A percentile compares a stretch with the other conserved stretches of the same genome.
Conservation (phyloP, 768 basidiomycete genomes). For the Calocybe cyanea region DNA sequence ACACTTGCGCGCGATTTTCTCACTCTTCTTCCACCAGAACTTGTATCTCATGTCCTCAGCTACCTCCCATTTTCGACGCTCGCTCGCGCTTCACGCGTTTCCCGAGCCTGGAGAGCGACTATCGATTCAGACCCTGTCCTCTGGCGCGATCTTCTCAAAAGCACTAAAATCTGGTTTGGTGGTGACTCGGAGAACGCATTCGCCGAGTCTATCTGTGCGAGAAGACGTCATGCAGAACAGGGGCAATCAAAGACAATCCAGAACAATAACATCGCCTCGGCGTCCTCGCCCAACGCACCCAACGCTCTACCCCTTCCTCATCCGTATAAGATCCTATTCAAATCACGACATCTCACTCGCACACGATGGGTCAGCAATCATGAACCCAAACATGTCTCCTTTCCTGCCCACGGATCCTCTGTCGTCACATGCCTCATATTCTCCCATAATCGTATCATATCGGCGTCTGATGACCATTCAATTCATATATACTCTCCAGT, state of each 20-base stretch:
- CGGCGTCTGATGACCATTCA: conserved; percentile 95
- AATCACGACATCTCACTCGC: conserved; percentile 78
- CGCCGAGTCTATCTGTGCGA: conserved; percentile 63
- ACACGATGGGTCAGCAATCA: conserved; percentile 76
- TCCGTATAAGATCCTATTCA: conserved; percentile 91
- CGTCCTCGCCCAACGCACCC: conserved; percentile 23
- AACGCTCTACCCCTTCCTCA: conserved; percentile 67
- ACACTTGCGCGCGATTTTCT: conserved; percentile 95
- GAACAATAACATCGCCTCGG: not conserved
- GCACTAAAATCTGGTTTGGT: conserved; percentile 87
- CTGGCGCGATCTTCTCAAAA: conserved; percentile 84
- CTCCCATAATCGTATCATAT: conserved; percentile 92
- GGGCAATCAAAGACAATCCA: conserved; percentile 12
- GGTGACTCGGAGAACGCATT: conserved; percentile 81
- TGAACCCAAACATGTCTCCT: conserved; percentile 72
- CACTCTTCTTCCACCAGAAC: conserved; percentile 85
- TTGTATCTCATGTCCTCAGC: conserved; percentile 84
- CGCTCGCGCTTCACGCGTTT: conserved; percentile 85
- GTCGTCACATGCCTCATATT: conserved; percentile 97
- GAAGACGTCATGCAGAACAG: conserved; percentile 44
- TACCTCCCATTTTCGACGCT: conserved; percentile 81
- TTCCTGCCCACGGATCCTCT: conserved; percentile 82
- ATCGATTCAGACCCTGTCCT: conserved; percentile 88
- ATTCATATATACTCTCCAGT: conserved; percentile 93
- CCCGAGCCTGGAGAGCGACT: conserved; percentile 84